Evolutionary conservation across 768 basidiomycete genomes (phyloP).

Genomic region (Daedalea quercina): DNA sequence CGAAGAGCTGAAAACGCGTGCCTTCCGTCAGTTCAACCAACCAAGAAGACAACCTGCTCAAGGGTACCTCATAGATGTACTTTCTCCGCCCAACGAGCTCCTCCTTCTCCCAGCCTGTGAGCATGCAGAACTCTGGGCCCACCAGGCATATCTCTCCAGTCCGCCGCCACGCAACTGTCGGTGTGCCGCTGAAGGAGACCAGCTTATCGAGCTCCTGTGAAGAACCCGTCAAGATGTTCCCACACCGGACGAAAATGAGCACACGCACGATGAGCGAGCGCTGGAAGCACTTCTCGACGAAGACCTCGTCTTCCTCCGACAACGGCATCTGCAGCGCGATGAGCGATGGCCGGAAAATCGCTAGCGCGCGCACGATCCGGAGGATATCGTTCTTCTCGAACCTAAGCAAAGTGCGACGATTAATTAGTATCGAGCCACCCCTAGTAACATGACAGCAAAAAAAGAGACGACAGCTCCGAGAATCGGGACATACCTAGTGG

Average conservation of each 20-base stretch:
- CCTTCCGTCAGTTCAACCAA: not conserved
- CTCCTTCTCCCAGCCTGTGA: slow-evolving; percentile 86
- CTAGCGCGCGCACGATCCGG: slow-evolving; percentile 89
- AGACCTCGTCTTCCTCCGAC: slow-evolving; percentile 92
- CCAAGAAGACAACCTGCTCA: slow-evolving; percentile 9
- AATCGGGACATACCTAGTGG: slow-evolving; percentile 55
- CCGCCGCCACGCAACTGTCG: slow-evolving; percentile 95
- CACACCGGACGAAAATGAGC: slow-evolving; percentile 10
- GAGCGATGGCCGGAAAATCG: slow-evolving; percentile 92
- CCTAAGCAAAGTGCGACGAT: slow-evolving; percentile 28
- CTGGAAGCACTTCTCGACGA: slow-evolving; percentile 95
- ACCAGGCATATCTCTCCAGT: slow-evolving; percentile 98
- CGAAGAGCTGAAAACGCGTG: slow-evolving; percentile 59
- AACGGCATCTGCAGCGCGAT: slow-evolving; percentile 98
- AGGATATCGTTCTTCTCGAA: slow-evolving; percentile 97
- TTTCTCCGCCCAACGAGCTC: slow-evolving; percentile 61
- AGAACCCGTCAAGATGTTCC: not conserved
- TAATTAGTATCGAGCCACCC: not conserved
- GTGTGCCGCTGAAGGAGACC: slow-evolving; percentile 94
- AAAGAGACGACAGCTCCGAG: no score
- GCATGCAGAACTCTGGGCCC: slow-evolving; percentile 91
- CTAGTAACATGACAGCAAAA: not conserved
- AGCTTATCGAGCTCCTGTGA: slow-evolving; percentile 90
- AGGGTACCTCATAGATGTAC: slow-evolving; percentile 59
- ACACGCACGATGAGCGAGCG: slow-evolving; percentile 73